Evolutionary conservation across 2,329 filamentous ascomycete species (phyloP), one percentile per base, ranked within the genome.

Genomic region (Aspergillus nomiae): DNA sequence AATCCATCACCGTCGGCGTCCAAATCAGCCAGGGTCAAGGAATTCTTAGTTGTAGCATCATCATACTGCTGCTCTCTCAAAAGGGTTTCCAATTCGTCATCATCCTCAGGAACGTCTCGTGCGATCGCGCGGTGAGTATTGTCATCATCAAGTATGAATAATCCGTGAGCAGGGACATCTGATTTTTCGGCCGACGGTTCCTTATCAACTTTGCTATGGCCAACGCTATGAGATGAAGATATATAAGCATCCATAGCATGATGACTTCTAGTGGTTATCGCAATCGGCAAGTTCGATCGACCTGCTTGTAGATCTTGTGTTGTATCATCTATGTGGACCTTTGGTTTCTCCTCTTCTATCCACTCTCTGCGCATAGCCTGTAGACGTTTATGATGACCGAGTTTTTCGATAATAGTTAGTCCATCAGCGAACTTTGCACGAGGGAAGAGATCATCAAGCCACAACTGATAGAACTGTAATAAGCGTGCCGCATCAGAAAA

Each of bases 401-500:
- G 84, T 78, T 96, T 97, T 77, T 99, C 95, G 2, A 98, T 92
- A 82, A 98, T 97, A 45, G 85, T 82, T 8, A 98, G 82, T 3
- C 91, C 95, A 72, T 99, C 95, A 55, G 91, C 86, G 73, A 99
- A 99, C 73, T 93, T 94, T 6, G 94, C 95, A 73, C 96, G 93
- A 14, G 95, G 95, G 73, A 94, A 99, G 14, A 99, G 83, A 73
- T 97, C 93, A 78, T 99, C 94, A 2, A 99, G 90, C 95, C 95
- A 99, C 61, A 97, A 79, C 76, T 98, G 95, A 75, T 98, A 99
- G 75, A 96, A 92, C 28, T 91, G 92, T 55, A 99, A 84, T 28
- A 99, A 85, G 19, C 89, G 87, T 0, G 89, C 86, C 12, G 93
- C 87, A 74, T 99, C 95, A 21, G 90, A 89, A 78, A 95, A 98